Base-by-base conservation (phyloP, 768 basidiomycete species). In the Calocybe indica region DNA sequence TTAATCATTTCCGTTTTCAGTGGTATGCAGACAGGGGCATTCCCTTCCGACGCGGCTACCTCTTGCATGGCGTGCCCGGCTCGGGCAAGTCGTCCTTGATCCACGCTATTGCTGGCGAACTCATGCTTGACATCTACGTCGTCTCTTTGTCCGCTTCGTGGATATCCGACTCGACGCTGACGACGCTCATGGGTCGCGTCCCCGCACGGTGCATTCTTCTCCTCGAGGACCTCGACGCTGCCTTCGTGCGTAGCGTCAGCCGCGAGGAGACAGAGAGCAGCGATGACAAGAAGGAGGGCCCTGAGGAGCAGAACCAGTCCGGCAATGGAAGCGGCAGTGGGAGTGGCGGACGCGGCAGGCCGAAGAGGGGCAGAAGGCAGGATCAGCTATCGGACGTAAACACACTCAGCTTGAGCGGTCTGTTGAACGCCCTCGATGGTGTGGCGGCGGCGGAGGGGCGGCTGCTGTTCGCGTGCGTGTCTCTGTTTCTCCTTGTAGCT, bases 11-110 rank as follows among this genome's bases (percentile, higher is more conserved):
- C 22, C 34, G 34, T 42, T 42, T 22, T 35, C 52, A 88, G 81
- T 92, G 91, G 91, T 93, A 92, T 56, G 87, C 88, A n/a, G 87
- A 91, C 64, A 83, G 91, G 57, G 91, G 91, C 43, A 92, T 92
- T 54, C 91, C 91, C 30, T 92, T 89, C 78, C 85, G 91, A 46
- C 80, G 91, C 47, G 91, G 91, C 5, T 91, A 90, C 62, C 78
- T 92, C 43, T 73, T 92, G 15, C 82, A 91, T 55, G 88, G 88
- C 53, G 85, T 89, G 28, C 84, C 90, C 8, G 91, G 90, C 42
- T 87, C 85, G 28, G 90, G 90, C 40, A 93, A 93, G 70, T 85
- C 83, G 14, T 89, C 87, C 13, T 73, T 92, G 47, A 90, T 92
- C 56, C 88, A 92, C 53, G 76, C 91, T 10, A 80, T 93, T 29